phyloP scores from a whole-genome alignment of 108 stramenopile species.

The Pseudonitzschia delicatissima region DNA sequence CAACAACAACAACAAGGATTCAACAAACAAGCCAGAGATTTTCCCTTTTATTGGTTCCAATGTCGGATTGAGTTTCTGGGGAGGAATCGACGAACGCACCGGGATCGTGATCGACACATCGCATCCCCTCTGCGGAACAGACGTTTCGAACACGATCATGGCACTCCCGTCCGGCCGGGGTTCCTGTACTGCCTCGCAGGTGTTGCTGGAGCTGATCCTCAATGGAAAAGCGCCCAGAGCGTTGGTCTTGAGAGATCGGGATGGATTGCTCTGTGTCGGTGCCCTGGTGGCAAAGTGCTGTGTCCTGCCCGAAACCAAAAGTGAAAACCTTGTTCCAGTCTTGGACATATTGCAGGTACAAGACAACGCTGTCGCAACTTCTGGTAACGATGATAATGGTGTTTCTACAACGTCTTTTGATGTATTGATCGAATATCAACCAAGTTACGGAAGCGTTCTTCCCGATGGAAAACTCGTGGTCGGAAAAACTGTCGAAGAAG shows the following conservation, averaged over 20 bases:
- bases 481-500: background rate
- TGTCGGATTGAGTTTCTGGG: constrained; percentile 67
- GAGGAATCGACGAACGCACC: constrained; percentile 71
- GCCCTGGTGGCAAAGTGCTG: constrained; percentile 68
- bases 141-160: constrained; percentile 45
- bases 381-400: background rate
- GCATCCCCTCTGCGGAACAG: constrained; percentile 59
- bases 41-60: constrained; percentile 33
- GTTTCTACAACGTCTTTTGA: constrained; percentile 3
- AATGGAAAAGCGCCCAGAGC: constrained; percentile 58
- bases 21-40: no score
- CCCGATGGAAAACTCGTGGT: constrained; percentile 15
- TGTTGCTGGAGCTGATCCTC: constrained; percentile 72
- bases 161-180: constrained; percentile 77
- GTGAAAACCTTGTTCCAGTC: background rate
- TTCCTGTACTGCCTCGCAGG: constrained; percentile 81
- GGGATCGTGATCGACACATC: constrained; percentile 61
- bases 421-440: constrained; percentile 14
- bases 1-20: no score
- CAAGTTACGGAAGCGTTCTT: constrained; percentile 21
- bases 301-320: constrained; percentile 28
- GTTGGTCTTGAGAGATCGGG: constrained; percentile 59
- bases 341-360: constrained; percentile 1
- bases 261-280: constrained; percentile 66
- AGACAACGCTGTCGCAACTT: background rate